These are phyloP conservation scores for Fusarium luffae DNA, from an alignment of 2,329 filamentous ascomycete genomes.

Conservation along the genomic window DNA sequence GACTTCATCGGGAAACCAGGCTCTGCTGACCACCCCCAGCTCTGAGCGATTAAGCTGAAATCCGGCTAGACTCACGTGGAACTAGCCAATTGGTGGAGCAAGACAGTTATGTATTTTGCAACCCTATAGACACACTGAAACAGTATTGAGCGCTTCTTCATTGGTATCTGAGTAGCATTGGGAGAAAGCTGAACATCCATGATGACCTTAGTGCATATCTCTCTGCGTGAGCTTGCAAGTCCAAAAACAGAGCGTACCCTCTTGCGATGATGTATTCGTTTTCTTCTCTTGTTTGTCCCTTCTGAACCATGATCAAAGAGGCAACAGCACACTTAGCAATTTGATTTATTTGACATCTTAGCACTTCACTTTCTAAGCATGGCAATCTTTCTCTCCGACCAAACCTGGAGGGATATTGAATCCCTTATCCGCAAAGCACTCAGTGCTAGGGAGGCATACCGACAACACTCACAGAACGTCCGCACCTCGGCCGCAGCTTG, in stretches of 20 bases:
- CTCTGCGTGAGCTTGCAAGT: background rate
- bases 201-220: background rate
- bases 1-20: no score
- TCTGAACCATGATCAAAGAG: no score
- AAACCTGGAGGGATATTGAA: background rate
- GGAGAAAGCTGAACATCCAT: background rate
- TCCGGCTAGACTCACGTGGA: no score
- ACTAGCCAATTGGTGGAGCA: accelerated
- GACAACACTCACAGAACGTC: background rate
- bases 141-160: background rate
- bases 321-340: no score
- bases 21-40: background rate
- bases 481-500: background rate
- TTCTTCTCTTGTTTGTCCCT: no score
- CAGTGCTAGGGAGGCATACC: background rate
- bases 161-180: background rate
- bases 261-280: no score
- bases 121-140: background rate
- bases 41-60: background rate
- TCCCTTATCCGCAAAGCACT: background rate
- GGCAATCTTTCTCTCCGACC: background rate
- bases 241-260: background rate
- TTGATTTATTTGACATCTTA: no score
- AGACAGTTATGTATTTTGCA: background rate
- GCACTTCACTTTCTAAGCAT: background rate